Evolutionary conservation across 306 rosid species (phyloP), one percentile per base, ranked within the genome.

Genomic region (Glycyrrhiza uralensis): DNA sequence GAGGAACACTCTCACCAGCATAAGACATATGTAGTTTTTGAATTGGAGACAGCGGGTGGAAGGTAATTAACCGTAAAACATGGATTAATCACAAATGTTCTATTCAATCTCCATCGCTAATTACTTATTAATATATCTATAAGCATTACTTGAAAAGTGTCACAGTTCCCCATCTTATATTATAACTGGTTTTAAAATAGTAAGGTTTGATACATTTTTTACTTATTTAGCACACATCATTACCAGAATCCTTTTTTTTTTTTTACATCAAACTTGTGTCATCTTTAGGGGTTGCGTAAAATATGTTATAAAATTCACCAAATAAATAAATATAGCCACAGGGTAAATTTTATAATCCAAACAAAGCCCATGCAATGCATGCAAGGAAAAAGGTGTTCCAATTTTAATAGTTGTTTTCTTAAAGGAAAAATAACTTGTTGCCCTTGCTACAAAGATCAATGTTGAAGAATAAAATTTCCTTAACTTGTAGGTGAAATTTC

Each of bases 1-100:
- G 66, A 82, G 91, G 89, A 80, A 79, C 64, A 45, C 42, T 71
- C 17, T 69, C 30, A 74, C 81, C 64, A 76, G 73, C 80, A 42
- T 33, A 6, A 50, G 62, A 58, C 75, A 45, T 66, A 45, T 59
- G 59, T 56, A 30, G 69, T 30, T 42, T 28, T 66, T 75, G 33
- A 69, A 47, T 63, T 42, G 32, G 60, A 68, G 42, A 52, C 2
- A 17, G 17, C 1, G 32, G 20, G 30, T 56, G 28, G 30, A 12
- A 4, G 14, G 8, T 52, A 52, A 35, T 75, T 0, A 78, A 66
- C 76, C 79, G 78, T 0, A 56, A 84, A 80, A 49, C 15, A 69
- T 80, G 85, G 80, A 46, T 61, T 20, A 54, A 68, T 76, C 82
- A 80, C 74, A 66, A 66, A 79, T 65, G 23, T 29, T 66, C 17